These are phyloP conservation scores for Boletus vermiculosoides DNA, from an alignment of 768 basidiomycete genomes.

Conservation along the genomic window DNA sequence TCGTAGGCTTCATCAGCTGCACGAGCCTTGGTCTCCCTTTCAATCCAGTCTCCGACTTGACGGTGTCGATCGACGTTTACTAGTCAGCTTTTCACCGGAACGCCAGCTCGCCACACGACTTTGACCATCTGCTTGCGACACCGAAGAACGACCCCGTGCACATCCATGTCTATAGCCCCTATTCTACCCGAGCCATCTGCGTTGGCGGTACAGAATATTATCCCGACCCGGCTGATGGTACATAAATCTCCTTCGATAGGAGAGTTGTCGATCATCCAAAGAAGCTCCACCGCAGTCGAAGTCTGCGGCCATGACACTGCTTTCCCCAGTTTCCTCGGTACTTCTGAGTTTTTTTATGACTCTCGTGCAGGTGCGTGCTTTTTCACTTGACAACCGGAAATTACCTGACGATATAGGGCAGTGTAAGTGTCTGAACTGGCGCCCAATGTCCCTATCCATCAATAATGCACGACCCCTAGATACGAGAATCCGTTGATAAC, in stretches of 20 bases:
- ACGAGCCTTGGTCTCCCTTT: not conserved
- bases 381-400: slow-evolving; percentile 1
- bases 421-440: slow-evolving; percentile 27
- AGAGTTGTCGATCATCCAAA: slow-evolving; percentile 37
- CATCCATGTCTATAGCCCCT: slow-evolving; percentile 12
- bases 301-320: slow-evolving; percentile 58
- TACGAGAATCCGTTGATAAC: slow-evolving; percentile 82
- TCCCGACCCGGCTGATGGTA: not conserved
- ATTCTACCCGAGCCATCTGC: not conserved
- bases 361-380: slow-evolving; percentile 58
- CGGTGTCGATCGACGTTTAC: not conserved
- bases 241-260: slow-evolving; percentile 17
- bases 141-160: not conserved
- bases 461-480: slow-evolving; percentile 34
- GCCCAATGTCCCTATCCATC: not conserved
- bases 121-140: not conserved
- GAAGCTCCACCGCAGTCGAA: slow-evolving; percentile 59
- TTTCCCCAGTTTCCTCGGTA: slow-evolving; percentile 46
- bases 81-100: not conserved
- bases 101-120: not conserved
- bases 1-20: not conserved
- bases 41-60: not conserved
- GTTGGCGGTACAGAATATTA: not conserved
- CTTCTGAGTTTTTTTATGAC: slow-evolving; percentile 67
- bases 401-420: slow-evolving; percentile 11